phyloP scores from a whole-genome alignment of 306 rosid genomes.

The Ochetophila trinervis region DNA sequence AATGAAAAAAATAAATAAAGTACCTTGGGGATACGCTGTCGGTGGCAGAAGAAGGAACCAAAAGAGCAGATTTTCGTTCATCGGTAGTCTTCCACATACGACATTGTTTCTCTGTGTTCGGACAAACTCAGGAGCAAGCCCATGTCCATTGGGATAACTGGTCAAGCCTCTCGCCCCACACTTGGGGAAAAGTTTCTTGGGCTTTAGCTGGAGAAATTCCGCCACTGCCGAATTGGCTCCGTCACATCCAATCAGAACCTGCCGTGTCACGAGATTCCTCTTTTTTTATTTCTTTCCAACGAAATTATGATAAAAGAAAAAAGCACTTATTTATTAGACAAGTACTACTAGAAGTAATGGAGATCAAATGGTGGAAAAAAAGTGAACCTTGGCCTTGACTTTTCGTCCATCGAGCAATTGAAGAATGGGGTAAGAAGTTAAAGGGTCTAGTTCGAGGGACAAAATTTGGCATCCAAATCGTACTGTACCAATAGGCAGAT shows the following conservation, averaged over 20 bases:
- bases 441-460: slow-evolving; percentile 36
- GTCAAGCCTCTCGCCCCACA: slow-evolving; percentile 50
- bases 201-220: slow-evolving; percentile 31
- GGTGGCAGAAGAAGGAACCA: slow-evolving; percentile 39
- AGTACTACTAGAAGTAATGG: too few relatives aligned
- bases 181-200: slow-evolving; percentile 16
- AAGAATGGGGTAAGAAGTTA: slow-evolving; percentile 28
- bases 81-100: slow-evolving; percentile 41
- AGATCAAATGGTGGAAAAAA: too few relatives aligned
- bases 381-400: slow-evolving; percentile 40
- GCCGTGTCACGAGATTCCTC: neutral
- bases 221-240: slow-evolving; percentile 47
- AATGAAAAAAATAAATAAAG: too few relatives aligned
- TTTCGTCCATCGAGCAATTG: slow-evolving; percentile 35
- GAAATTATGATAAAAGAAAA: too few relatives aligned
- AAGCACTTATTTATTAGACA: too few relatives aligned
- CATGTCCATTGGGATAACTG: slow-evolving; percentile 43
- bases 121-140: slow-evolving; percentile 31
- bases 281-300: too few relatives aligned
- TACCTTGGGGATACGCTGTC: slow-evolving; percentile 15
- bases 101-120: slow-evolving; percentile 19
- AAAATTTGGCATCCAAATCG: slow-evolving; percentile 31
- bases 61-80: slow-evolving; percentile 33
- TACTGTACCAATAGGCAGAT: slow-evolving; percentile 45
- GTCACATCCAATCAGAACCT: slow-evolving; percentile 62